phyloP scores from a whole-genome alignment of 768 basidiomycete genomes.

The Antrodiella citrinella region DNA sequence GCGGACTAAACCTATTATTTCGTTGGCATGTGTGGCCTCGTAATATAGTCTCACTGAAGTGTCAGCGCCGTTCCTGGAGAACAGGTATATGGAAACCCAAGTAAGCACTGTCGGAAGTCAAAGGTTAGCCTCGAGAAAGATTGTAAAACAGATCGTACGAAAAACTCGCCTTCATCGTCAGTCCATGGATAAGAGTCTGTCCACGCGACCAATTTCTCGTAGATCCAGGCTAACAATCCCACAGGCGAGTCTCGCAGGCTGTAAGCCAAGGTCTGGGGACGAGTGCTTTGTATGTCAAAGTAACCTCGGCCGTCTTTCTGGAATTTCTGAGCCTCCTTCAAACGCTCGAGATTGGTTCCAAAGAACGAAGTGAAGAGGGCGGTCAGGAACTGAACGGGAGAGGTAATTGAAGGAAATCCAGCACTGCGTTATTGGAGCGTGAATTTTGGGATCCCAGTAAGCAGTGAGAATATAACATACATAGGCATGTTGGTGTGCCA shows the following conservation, averaged over 20 bases:
- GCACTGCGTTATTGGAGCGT: not conserved
- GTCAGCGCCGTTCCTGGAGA: slow-evolving; percentile 26
- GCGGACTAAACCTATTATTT: not conserved
- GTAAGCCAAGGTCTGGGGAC: slow-evolving; percentile 37
- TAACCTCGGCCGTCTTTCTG: slow-evolving; percentile 23
- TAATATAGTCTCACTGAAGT: slow-evolving; percentile 25
- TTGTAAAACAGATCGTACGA: no score
- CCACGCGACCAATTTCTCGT: slow-evolving; percentile 26
- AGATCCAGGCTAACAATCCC: slow-evolving; percentile 34
- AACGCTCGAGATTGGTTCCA: not conserved
- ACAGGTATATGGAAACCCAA: slow-evolving; percentile 31
- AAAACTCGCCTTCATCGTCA: slow-evolving; percentile 44
- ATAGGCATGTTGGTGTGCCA: slow-evolving; percentile 42
- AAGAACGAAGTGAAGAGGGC: not conserved
- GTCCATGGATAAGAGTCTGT: slow-evolving; percentile 46
- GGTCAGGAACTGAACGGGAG: slow-evolving; percentile 22
- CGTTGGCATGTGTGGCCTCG: slow-evolving; percentile 13
- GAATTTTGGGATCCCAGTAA: not conserved
- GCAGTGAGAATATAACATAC: no score
- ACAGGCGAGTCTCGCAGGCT: slow-evolving; percentile 48
- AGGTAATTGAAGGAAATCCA: not conserved
- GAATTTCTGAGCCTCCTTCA: slow-evolving; percentile 11
- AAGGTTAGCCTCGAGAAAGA: no score
- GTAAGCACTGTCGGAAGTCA: slow-evolving; percentile 29
- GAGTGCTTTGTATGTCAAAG: slow-evolving; percentile 19